Base-by-base conservation (phyloP, 2,329 filamentous ascomycete genomes). In the Meredithiella fracta region DNA sequence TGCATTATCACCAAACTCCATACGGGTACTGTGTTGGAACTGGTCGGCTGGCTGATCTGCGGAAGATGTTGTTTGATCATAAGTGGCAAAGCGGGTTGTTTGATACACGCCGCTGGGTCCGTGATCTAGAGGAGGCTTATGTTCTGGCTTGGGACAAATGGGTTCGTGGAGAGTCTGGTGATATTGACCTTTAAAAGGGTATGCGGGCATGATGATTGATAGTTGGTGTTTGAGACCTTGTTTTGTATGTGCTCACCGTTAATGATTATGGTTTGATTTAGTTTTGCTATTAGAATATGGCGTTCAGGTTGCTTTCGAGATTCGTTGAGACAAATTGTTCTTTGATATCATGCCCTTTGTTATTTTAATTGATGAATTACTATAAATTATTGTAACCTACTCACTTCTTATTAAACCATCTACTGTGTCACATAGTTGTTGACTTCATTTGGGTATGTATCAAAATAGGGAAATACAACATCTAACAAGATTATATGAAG, bases 11-110 rank as follows among this genome's bases (percentile, higher is more conserved):
- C 4, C 64, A 68, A 3, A 62, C 67, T 51, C 59, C 66, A 44
- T 65, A 66, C 11, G 72, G 71, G 1, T 74, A 75, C 56, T 75
- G 77, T 5, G 68, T 77, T 60, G 79, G 78, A 1, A 63, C 65
- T 8, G 92, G 92, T 1, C 76, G 89, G 56, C 70, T 98, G 54
- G 79, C 81, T 53, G 83, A 94, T 58, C 73, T 98, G 58, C 79
- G 92, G 60, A 84, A 79, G 65, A 72, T 95, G 63, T 70, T 98
- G 9, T 97, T 90, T 71, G 77, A 87, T 60, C 82, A 80, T 63
- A 82, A 91, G 62, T 94, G 88, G 85, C 79, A 74, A 26, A 94
- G 89, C 67, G 85, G 85, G 14, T 73, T 98, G 47, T 98, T 98
- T 66, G 82, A 98, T 68, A 98, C 92, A 4, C 78, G 75, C 62